Percentiles rank a stretch among this genome's conserved stretches.
phyloP scores from a whole-genome alignment of 1,284 basidiomycete species.

The Ganoderma sinense region DNA sequence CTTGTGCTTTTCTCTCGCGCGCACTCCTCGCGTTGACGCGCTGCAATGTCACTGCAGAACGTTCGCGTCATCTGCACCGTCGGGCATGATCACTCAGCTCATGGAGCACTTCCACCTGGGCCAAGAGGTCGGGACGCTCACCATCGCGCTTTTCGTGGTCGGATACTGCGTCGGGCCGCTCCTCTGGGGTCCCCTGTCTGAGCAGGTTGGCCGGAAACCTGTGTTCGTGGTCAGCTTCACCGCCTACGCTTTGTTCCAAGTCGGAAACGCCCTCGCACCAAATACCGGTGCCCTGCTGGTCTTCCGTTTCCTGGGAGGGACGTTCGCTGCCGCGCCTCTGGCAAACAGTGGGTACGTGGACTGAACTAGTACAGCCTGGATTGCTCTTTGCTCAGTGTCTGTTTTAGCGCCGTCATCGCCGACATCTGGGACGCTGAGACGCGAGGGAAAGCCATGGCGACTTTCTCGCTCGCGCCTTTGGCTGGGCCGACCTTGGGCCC shows the following conservation, averaged over 20 bases:
- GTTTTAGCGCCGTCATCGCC: constrained; percentile 40
- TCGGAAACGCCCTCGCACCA: constrained; percentile 39
- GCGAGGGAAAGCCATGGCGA: constrained; percentile 44
- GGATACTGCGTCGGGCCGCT: constrained; percentile 64
- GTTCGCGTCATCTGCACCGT: constrained; percentile 68
- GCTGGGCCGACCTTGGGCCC: constrained; percentile 77
- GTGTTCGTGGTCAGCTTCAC: constrained; percentile 62
- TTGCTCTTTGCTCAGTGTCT: not conserved
- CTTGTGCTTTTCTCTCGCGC: not conserved
- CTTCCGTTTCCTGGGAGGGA: constrained; percentile 43
- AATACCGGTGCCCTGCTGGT: constrained; percentile 41
- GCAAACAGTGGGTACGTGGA: constrained; percentile 40
- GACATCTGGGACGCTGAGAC: constrained; percentile 46
- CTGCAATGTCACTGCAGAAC: constrained; percentile 46
- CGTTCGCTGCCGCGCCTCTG: constrained; percentile 41
- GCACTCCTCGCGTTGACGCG: constrained; percentile 14
- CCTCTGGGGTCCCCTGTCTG: constrained; percentile 66
- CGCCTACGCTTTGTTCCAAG: constrained; percentile 40
- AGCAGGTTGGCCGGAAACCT: constrained; percentile 65
- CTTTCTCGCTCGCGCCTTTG: constrained; percentile 68
- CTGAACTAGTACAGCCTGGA: not conserved
- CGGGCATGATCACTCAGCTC: constrained; percentile 55
- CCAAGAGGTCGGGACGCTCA: constrained; percentile 52
- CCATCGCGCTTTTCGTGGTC: constrained; percentile 52
- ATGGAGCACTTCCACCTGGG: constrained; percentile 60